Evolutionary conservation across 768 basidiomycete genomes (phyloP), one percentile per base, ranked within the genome.

Genomic region (Obba rivulosa): DNA sequence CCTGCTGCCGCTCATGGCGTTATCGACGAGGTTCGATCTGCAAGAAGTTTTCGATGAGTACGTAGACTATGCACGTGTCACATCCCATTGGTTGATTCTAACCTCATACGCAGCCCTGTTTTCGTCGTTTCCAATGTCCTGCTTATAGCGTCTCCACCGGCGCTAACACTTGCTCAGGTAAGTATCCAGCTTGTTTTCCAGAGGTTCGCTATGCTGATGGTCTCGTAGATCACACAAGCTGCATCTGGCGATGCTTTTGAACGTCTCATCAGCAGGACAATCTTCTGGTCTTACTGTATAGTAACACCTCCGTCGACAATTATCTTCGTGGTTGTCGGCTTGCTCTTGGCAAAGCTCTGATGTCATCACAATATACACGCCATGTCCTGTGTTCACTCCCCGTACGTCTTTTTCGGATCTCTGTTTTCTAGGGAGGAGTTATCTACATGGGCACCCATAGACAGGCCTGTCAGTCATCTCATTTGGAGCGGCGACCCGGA

Each of bases 241-340:
- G 87, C 85, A 2, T 85, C 72, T 0, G 88, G 90, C 2, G 90
- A 90, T 58, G 83, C 89, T 0, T 97, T 98, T 61, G 95, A 97
- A 69, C 75, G 92, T 1, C 75, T 97, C 31, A 87, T 96, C 63
- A 85, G 83, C 51, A 78, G 89, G 45, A 97, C 94, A 0, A 90
- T 97, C 50, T 92, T 92, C 63, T 93, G 92, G 91, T 77, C 85
- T 2, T 97, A 95, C 61, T 92, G 89, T 56, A 68, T 92, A 28
- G 70, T 93, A 48, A 94, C 93, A 0, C 92, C 93, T 2, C 87
- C 89, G 2, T 74, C 85, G n/a, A 90, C 83, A 46, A 81, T 92
- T 46, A 59, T 72, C 16, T 85, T 83, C 59, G 87, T 94, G 42
- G 76, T 94, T 38, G 60, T 89, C 22, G 92, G 87, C 1, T 65